Conservation (phyloP, 2,329 filamentous ascomycete species). For the Trichoderma oligosporum region DNA sequence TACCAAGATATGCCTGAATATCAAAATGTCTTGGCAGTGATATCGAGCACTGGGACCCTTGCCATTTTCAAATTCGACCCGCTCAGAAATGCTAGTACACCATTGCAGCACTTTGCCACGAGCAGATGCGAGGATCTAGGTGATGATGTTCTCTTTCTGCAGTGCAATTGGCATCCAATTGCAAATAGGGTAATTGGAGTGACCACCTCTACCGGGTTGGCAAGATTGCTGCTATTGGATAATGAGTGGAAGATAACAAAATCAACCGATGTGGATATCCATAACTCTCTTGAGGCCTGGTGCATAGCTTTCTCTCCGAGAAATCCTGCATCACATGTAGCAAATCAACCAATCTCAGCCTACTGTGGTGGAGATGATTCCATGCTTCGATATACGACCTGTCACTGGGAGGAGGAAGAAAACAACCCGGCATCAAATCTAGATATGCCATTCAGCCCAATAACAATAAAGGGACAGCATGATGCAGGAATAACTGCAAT, state of each 20-base stretch:
- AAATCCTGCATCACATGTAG: conserved; percentile 17
- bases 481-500: conserved; percentile 86
- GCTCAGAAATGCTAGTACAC: conserved; percentile 28
- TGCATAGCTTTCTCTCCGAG: conserved; percentile 57
- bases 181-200: conserved; percentile 56
- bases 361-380: conserved; percentile 77
- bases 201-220: conserved; percentile 66
- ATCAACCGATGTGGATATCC: conserved; percentile 39
- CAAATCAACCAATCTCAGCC: conserved; percentile 35
- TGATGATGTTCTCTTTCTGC: conserved; percentile 62
- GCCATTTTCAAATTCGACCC: conserved; percentile 58
- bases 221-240: conserved; percentile 52
- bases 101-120: conserved; percentile 41
- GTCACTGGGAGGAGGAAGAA: conserved; percentile 21
- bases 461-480: conserved; percentile 51
- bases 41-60: conserved; percentile 72
- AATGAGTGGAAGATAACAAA: conserved; percentile 38
- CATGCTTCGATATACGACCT: conserved; percentile 48
- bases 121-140: conserved; percentile 49
- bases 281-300: conserved; percentile 68
- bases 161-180: conserved; percentile 68
- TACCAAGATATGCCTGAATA: conserved; percentile 43
- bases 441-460: conserved; percentile 26
- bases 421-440: conserved; percentile 20
- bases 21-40: conserved; percentile 62